Percentiles rank a stretch among this genome's conserved stretches.
phyloP scores from a whole-genome alignment of 345 rosid species.

The Brassica incana region DNA sequence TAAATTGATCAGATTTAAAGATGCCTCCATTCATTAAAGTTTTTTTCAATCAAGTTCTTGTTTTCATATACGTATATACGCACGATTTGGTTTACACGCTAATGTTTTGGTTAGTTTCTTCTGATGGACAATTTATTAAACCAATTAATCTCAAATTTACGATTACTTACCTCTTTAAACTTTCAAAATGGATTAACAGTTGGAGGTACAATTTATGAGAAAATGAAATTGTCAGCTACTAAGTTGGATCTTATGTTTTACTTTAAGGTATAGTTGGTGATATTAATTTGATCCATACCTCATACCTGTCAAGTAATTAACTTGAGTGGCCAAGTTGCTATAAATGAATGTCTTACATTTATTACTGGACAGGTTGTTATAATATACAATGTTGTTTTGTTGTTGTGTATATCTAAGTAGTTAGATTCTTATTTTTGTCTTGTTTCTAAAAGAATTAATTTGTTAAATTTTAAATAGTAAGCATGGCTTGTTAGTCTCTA shows the following conservation, averaged over 20 bases:
- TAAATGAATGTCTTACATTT: constrained; percentile 17
- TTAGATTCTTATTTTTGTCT: constrained; percentile 3
- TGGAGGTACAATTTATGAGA: neutral
- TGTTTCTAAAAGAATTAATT: neutral
- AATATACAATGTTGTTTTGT: constrained; percentile 1
- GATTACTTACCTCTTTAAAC: neutral
- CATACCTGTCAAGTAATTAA: constrained; percentile 11
- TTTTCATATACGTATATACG: neutral
- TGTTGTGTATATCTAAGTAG: constrained; percentile 6
- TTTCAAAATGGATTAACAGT: neutral
- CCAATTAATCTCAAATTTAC: neutral
- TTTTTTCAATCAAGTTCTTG: neutral
- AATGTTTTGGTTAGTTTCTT: neutral
- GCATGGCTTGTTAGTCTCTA: neutral
- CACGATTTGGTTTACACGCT: neutral
- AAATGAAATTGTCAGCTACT: constrained; percentile 29
- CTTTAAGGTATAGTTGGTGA: neutral
- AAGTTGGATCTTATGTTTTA: constrained; percentile 20
- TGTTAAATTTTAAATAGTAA: neutral
- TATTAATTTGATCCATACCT: constrained; percentile 5
- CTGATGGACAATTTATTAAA: neutral
- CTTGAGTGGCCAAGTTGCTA: constrained; percentile 33
- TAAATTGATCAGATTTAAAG: neutral
- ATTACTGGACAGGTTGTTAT: constrained; percentile 15
- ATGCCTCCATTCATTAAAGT: neutral